Evolutionary conservation across 2,329 filamentous ascomycete genomes (phyloP), one percentile per base, ranked within the genome.

Genomic region (Gnomoniopsis sp.): DNA sequence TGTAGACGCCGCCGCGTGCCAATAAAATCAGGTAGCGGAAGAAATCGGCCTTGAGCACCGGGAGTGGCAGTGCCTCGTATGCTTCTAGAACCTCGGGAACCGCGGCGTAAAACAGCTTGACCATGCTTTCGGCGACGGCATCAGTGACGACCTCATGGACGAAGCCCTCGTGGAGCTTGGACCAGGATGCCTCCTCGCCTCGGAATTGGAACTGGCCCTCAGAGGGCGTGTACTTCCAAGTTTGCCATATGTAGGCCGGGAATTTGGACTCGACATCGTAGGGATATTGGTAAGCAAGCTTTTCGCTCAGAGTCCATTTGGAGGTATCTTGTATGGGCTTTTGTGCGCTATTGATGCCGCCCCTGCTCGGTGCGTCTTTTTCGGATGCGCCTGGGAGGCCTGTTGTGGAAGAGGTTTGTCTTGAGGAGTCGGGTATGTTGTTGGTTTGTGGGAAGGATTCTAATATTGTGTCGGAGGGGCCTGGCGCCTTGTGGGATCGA

Each of bases 221-320:
- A 1, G 87, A 83, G 0, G 93, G 93, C 1, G 86, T 90, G 69
- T 86, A 88, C 74, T 96, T 97, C 95, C 95, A 99, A 15, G 95
- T 99, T 80, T 99, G 95, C 95, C 95, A 99, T 70, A 99, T 96
- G 78, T 96, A 98, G 58, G 92, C 93, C 3, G 95, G 95, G 73
- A 98, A 98, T 73, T 93, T 96, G 66, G 81, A 75, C 69, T 92
- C 86, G 63, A 93, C 81, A 69, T 96, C 90, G 79, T 98, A 99
- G 21, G 93, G 91, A 74, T 95, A 98, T 67, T 96, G 90, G 77
- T 96, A 97, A 54, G 88, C 88, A 58, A 99, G 85, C 76, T 95
- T 96, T 77, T 83, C 89, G 80, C 79, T 80, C 55, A 93, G 81
- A 17, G 89, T 86, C 75, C 90, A 86, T 69, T 81, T 84, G 59